These are phyloP conservation scores for Teunomyces barrocoloradensis DNA, from an alignment of 805 yeast genomes.

Conservation along the genomic window DNA sequence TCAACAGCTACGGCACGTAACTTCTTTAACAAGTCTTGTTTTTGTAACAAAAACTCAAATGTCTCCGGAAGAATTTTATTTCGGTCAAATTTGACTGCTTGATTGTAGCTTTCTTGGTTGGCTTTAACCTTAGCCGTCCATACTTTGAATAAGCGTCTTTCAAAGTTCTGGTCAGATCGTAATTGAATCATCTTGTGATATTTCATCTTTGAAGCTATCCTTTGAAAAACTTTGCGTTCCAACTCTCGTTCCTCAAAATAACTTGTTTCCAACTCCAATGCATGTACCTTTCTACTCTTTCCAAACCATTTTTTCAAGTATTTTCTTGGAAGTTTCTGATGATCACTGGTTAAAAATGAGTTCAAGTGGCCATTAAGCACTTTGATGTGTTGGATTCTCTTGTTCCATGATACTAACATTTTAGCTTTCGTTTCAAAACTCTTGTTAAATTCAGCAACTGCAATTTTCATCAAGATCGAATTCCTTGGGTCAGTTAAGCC, in stretches of 20 bases:
- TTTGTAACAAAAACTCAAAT: not conserved
- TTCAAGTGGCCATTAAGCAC: not conserved
- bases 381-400: constrained; percentile 5
- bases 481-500: constrained; percentile 1
- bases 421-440: constrained; percentile 1
- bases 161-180: not conserved
- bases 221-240: constrained; percentile 5
- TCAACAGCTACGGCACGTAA: not conserved
- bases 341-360: not conserved
- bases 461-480: constrained; percentile 32
- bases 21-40: not conserved
- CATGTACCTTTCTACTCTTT: not conserved
- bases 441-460: constrained; percentile 16
- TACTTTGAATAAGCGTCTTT: not conserved
- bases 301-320: not conserved
- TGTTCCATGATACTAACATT: constrained; percentile 22
- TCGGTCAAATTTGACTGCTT: not conserved
- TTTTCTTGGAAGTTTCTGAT: not conserved
- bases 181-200: constrained; percentile 1
- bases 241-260: not conserved
- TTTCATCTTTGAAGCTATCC: constrained; percentile 13
- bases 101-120: not conserved
- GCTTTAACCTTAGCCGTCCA: not conserved
- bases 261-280: not conserved
- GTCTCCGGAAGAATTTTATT: not conserved